Percentiles rank a stretch among this genome's conserved stretches.
Evolutionary conservation across 768 basidiomycete species (phyloP).

Genomic region (Suillus americanus): DNA sequence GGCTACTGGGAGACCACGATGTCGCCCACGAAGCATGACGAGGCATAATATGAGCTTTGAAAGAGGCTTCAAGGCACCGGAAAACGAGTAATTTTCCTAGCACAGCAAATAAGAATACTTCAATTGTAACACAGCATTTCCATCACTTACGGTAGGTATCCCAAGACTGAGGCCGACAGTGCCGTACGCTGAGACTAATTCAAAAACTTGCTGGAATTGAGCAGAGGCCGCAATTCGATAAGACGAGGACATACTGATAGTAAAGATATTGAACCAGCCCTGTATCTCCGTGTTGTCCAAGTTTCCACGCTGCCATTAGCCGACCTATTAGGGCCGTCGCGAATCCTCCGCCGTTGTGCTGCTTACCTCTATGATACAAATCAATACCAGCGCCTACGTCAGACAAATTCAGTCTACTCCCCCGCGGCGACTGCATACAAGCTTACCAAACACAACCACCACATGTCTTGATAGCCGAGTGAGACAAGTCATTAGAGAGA

Average conservation of each 20-base stretch:
- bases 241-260: constrained; percentile 53
- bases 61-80: constrained; percentile 72
- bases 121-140: neutral
- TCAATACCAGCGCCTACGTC: constrained; percentile 70
- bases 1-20: constrained; percentile 84
- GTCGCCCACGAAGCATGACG: constrained; percentile 94
- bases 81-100: constrained; percentile 80
- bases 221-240: neutral
- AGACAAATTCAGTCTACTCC: neutral
- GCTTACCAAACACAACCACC: constrained; percentile 70
- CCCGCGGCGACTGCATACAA: neutral
- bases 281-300: constrained; percentile 53
- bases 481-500: neutral
- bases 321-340: constrained; percentile 1
- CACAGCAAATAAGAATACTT: constrained; percentile 5
- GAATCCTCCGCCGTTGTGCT: neutral
- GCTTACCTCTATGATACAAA: constrained; percentile 91
- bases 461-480: constrained; percentile 68
- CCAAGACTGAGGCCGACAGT: constrained; percentile 90
- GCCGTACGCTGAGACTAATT: constrained; percentile 85
- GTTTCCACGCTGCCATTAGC: constrained; percentile 49
- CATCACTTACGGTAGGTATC: constrained; percentile 62
- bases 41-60: constrained; percentile 85
- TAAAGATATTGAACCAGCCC: constrained; percentile 84
- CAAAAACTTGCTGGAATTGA: constrained; percentile 59